Conservation (phyloP, 345 rosid species). For the Murraya paniculata region DNA sequence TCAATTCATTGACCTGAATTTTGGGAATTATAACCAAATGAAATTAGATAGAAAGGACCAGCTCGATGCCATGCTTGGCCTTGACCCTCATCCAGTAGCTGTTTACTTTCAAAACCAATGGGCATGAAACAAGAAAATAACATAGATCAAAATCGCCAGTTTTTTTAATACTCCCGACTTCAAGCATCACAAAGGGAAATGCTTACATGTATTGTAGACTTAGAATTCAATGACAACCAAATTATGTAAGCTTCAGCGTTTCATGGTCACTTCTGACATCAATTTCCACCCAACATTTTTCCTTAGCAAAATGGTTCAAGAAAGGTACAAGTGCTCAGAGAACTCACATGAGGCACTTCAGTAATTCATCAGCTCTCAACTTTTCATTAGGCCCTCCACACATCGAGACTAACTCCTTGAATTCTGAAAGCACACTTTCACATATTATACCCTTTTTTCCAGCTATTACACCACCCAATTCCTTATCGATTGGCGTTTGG, state of each 20-base stretch:
- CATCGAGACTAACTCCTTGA: constrained; percentile 10
- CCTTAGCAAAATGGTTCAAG: not conserved
- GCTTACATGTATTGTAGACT: not conserved
- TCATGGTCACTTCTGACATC: not conserved
- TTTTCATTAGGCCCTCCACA: constrained; percentile 53
- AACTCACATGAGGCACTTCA: constrained; percentile 62
- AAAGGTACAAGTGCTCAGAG: not conserved
- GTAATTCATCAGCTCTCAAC: constrained; percentile 57
- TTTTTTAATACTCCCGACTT: not conserved
- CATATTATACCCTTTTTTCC: constrained; percentile 16
- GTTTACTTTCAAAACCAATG: not conserved
- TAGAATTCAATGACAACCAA: not conserved
- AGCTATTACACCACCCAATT: constrained; percentile 1
- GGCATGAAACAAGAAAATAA: not conserved
- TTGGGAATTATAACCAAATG: not conserved
- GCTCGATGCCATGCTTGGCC: not conserved
- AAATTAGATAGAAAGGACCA: not conserved
- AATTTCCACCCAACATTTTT: not conserved
- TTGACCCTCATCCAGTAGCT: not conserved
- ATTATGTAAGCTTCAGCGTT: not conserved
- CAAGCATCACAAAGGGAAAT: not conserved
- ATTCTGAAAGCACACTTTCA: constrained; percentile 14
- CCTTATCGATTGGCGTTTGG: constrained; percentile 9
- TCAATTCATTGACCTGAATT: not conserved
- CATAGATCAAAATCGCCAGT: not conserved